Base-by-base conservation (phyloP, 805 yeast genomes). In the Candida gorgasii region DNA sequence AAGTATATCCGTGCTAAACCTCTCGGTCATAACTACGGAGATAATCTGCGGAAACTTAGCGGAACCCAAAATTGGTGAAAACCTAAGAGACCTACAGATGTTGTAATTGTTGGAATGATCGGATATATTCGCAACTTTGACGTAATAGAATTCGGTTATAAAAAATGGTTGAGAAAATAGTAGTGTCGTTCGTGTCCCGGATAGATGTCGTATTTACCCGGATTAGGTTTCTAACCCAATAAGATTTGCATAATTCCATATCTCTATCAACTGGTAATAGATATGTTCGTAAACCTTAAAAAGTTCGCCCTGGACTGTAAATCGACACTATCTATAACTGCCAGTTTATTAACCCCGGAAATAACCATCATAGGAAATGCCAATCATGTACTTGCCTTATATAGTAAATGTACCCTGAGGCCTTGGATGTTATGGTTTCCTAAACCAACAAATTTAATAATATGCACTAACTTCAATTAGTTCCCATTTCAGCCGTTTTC, bases 401-500 rank as follows among this genome's bases (percentile, higher is more conserved):
- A n/a, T n/a, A n/a, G n/a, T n/a, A n/a, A n/a, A n/a, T n/a, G n/a
- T n/a, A n/a, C n/a, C n/a, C n/a, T n/a, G n/a, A n/a, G n/a, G n/a
- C n/a, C n/a, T n/a, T n/a, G n/a, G n/a, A 8, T 18, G 12, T 34
- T 34, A 34, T 34, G 12, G 8, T 16, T 36, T 24, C 39, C 39
- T 19, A 36, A 36, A 12, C 19, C 4, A 36, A 12, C 8, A 11
- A 36, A 12, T 13, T 12, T 8, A n/a, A 6, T 19, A 34, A 34
- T 34, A 34, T 15, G 24, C 37, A 34, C 4, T 7, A 14, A 16
- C 39, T 24, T 13, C 34, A 37, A 42, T 46, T 34, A 22, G n/a
- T 34, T 39, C 51, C 51, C 51, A 44, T 42, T 47, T 42, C 51
- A 47, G 51, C 51, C 51, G 51, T 43, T 45, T 47, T 40, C 36